These are phyloP conservation scores for Cercospora sesami DNA, from an alignment of 2,329 filamentous ascomycete genomes.

Conservation along the genomic window DNA sequence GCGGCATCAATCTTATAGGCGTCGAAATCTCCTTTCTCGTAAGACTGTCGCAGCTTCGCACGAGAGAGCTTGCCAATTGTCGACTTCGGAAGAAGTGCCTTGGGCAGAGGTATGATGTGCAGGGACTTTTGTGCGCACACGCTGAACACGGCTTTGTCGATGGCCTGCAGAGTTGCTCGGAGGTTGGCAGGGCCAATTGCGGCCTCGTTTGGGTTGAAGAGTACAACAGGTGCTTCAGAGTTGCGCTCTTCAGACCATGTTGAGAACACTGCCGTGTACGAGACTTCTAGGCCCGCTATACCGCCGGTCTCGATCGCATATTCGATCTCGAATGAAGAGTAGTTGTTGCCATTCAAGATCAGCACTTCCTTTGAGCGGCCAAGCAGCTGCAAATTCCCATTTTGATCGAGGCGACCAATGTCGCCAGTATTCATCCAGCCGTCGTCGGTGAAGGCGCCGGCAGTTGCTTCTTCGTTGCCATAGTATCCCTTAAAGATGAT, in stretches of 20 bases:
- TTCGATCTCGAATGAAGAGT: slow-evolving; percentile 30
- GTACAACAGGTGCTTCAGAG: slow-evolving; percentile 26
- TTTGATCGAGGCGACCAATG: slow-evolving; percentile 24
- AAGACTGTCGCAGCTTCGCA: slow-evolving; percentile 24
- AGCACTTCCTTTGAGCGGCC: slow-evolving; percentile 30
- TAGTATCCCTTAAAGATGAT: slow-evolving; percentile 44
- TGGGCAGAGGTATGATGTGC: slow-evolving; percentile 26
- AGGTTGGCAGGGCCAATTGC: slow-evolving; percentile 25
- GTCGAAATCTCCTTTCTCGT: slow-evolving; percentile 21
- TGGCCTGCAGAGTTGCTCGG: slow-evolving; percentile 20
- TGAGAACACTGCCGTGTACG: slow-evolving; percentile 28
- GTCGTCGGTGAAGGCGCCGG: slow-evolving; percentile 39
- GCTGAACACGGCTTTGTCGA: slow-evolving; percentile 24
- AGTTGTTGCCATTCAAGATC: slow-evolving; percentile 31
- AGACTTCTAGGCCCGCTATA: slow-evolving; percentile 21
- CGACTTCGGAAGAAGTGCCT: slow-evolving; percentile 25
- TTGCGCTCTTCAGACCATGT: slow-evolving; percentile 25
- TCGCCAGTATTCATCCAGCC: slow-evolving; percentile 41
- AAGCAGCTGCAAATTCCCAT: slow-evolving; percentile 27
- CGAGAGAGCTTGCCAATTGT: slow-evolving; percentile 32
- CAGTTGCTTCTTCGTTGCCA: slow-evolving; percentile 39
- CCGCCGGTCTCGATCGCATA: slow-evolving; percentile 24
- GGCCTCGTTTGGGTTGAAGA: slow-evolving; percentile 29
- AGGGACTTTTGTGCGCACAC: slow-evolving; percentile 26
- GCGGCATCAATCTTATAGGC: slow-evolving; percentile 17